phyloP scores from a whole-genome alignment of 106 monocot genomes.

The Vanilla planifolia region DNA sequence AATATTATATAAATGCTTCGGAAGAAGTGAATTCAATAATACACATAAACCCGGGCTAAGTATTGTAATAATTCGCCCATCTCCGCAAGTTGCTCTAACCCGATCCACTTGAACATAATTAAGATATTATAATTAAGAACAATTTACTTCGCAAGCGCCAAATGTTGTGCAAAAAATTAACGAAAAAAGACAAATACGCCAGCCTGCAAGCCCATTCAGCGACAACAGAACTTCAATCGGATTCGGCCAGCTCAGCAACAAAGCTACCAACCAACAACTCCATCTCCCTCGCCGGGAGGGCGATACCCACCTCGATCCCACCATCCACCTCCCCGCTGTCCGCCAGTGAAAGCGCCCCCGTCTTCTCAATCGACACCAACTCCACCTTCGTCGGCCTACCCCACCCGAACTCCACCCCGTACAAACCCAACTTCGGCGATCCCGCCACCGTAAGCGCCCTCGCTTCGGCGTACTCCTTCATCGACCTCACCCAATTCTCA shows the following conservation, averaged over 20 bases:
- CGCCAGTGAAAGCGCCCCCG: slow-evolving; percentile 29
- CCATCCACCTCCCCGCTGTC: slow-evolving; percentile 27
- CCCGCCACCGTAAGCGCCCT: slow-evolving; percentile 18
- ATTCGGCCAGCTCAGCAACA: not conserved
- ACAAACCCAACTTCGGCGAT: slow-evolving; percentile 20
- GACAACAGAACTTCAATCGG: not conserved
- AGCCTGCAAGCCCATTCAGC: too few relatives aligned
- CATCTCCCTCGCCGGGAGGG: slow-evolving; percentile 26
- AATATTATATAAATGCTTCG: too few relatives aligned
- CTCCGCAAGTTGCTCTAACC: too few relatives aligned
- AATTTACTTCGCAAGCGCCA: too few relatives aligned
- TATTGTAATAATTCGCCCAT: too few relatives aligned
- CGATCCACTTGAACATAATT: too few relatives aligned
- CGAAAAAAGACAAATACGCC: too few relatives aligned
- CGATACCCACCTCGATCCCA: slow-evolving; percentile 33
- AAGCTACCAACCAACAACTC: slow-evolving; percentile 13
- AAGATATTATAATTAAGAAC: too few relatives aligned
- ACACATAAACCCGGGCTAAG: too few relatives aligned
- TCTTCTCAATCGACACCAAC: slow-evolving; percentile 26
- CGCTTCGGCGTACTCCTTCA: not conserved
- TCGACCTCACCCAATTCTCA: not conserved
- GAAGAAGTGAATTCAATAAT: too few relatives aligned
- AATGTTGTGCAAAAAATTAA: too few relatives aligned
- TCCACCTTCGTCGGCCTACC: slow-evolving; percentile 24
- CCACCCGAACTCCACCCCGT: slow-evolving; percentile 30